Evolutionary conservation across 106 monocot genomes (phyloP).

Genomic region (Gastrodia elata): DNA sequence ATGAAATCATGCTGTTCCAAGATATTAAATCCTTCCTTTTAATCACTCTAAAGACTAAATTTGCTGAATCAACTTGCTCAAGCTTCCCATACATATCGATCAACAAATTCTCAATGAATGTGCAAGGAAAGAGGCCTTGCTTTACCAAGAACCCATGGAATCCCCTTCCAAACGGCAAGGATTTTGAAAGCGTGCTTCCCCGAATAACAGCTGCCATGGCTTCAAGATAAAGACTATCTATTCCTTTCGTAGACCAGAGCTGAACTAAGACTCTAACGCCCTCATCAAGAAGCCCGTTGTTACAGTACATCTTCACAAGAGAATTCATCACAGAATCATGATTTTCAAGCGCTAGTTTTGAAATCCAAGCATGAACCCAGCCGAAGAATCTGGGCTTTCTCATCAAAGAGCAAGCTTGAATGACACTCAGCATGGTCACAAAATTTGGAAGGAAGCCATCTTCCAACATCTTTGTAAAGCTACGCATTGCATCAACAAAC

Average conservation of each 20-base stretch:
- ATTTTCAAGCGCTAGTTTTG: conserved; percentile 12
- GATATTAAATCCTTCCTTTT: conserved; percentile 20
- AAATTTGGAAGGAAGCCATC: conserved; percentile 28
- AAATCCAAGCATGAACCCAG: conserved; percentile 22
- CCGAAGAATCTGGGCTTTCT: conserved; percentile 8
- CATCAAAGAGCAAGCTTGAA: conserved; percentile 37
- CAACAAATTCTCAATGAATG: conserved; percentile 30
- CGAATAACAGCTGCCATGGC: conserved; percentile 22
- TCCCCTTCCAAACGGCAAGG: conserved; percentile 1
- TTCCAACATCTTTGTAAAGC: conserved; percentile 35
- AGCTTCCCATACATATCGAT: conserved; percentile 26
- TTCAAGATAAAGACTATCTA: conserved; percentile 1
- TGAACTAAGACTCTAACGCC: conserved; percentile 18
- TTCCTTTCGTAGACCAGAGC: background rate
- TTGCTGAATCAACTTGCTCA: conserved; percentile 11
- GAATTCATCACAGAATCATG: conserved; percentile 21
- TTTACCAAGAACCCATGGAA: conserved; percentile 38
- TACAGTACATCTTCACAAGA: conserved; percentile 40
- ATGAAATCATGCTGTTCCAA: conserved; percentile 43
- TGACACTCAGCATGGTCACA: conserved; percentile 36
- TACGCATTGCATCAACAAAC: conserved; percentile 19
- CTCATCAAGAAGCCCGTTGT: conserved; percentile 29
- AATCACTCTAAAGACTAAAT: conserved; percentile 22
- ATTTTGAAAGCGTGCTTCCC: conserved; percentile 18
- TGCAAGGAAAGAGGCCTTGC: conserved; percentile 15